These are phyloP conservation scores for Brassica carinata DNA, from an alignment of 345 rosid genomes.

Conservation along the genomic window DNA sequence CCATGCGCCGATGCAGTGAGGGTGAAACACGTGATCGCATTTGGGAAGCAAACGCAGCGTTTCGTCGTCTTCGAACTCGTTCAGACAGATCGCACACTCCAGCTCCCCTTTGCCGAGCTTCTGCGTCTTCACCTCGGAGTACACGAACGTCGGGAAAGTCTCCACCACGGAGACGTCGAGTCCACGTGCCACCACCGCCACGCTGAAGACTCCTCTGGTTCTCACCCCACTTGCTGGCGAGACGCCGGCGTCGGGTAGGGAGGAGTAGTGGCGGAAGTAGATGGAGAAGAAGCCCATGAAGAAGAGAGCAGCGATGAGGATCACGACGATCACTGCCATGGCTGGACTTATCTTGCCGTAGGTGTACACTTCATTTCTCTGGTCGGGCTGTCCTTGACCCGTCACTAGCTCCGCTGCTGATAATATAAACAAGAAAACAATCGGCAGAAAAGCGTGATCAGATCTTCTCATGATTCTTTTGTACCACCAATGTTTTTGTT, in stretches of 20 bases:
- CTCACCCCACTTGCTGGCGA: constrained; percentile 4
- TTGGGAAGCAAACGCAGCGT: constrained; percentile 92
- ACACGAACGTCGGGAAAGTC: constrained; percentile 73
- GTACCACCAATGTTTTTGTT: not conserved
- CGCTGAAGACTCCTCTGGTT: constrained; percentile 40
- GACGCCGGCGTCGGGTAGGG: constrained; percentile 28
- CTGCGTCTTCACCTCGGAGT: constrained; percentile 76
- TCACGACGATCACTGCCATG: constrained; percentile 76
- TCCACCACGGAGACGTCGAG: constrained; percentile 59
- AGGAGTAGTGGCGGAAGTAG: constrained; percentile 79
- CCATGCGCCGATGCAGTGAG: constrained; percentile 92
- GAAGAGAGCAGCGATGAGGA: constrained; percentile 75
- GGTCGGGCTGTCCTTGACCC: constrained; percentile 33
- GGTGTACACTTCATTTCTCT: constrained; percentile 18
- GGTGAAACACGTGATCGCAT: constrained; percentile 91
- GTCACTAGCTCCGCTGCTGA: constrained; percentile 27
- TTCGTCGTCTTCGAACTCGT: constrained; percentile 89
- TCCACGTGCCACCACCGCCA: constrained; percentile 52
- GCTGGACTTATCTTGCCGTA: constrained; percentile 64
- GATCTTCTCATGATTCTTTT: constrained; percentile 27
- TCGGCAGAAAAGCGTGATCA: constrained; percentile 1
- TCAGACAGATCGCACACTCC: constrained; percentile 95
- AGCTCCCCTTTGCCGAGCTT: constrained; percentile 82
- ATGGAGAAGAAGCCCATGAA: constrained; percentile 84
- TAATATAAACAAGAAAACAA: constrained; percentile 22